A percentile compares a stretch with the other conserved stretches of the same genome.
These are phyloP conservation scores for Zygoascus hellenicus DNA, from an alignment of 1,139 yeast species.

Conservation along the genomic window DNA sequence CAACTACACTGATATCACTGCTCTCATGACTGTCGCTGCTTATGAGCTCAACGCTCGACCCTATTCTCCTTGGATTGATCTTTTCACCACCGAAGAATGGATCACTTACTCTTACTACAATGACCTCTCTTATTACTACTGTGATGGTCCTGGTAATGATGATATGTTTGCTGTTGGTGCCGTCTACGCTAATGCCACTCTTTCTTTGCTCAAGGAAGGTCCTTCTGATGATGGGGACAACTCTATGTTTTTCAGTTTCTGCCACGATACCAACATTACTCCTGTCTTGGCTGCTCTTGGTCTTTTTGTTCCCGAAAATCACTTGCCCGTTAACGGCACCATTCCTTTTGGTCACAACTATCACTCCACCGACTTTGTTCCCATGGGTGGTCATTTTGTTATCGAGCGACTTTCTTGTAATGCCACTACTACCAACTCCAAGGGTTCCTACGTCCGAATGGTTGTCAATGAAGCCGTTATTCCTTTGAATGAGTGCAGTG, in stretches of 20 bases:
- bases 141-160: slow-evolving; percentile 49
- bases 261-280: slow-evolving; percentile 56
- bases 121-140: slow-evolving; percentile 47
- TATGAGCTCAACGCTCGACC: slow-evolving; percentile 54
- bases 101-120: slow-evolving; percentile 42
- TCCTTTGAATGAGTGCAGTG: slow-evolving; percentile 46
- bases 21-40: slow-evolving; percentile 48
- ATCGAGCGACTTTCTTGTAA: slow-evolving; percentile 47
- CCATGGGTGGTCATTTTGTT: slow-evolving; percentile 53
- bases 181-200: slow-evolving; percentile 46
- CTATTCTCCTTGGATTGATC: slow-evolving; percentile 47
- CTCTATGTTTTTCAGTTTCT: slow-evolving; percentile 42
- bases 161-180: slow-evolving; percentile 44
- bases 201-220: slow-evolving; percentile 38
- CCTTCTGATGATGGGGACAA: slow-evolving; percentile 32
- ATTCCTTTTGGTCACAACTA: slow-evolving; percentile 42
- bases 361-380: slow-evolving; percentile 44
- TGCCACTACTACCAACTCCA: slow-evolving; percentile 19
- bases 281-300: slow-evolving; percentile 49
- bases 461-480: slow-evolving; percentile 57
- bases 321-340: slow-evolving; percentile 31
- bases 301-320: slow-evolving; percentile 38
- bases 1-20: slow-evolving; percentile 39
- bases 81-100: slow-evolving; percentile 53
- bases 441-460: slow-evolving; percentile 43